phyloP scores from a whole-genome alignment of 1,139 yeast species.

The Pneumocystis murina region DNA sequence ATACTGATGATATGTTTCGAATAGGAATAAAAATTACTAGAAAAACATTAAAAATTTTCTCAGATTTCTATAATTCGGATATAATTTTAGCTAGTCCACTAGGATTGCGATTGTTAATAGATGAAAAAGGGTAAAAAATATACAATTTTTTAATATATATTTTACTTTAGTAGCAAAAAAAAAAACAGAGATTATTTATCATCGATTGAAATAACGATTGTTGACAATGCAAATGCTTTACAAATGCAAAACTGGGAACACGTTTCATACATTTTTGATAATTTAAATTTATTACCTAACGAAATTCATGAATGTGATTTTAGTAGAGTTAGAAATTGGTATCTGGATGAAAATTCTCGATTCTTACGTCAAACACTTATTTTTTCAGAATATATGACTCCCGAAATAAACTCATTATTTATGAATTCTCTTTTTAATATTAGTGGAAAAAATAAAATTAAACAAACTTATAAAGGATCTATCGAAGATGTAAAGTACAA shows the following conservation, averaged over 20 bases:
- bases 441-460: slow-evolving; percentile 50
- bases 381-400: slow-evolving; percentile 61
- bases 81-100: slow-evolving; percentile 82
- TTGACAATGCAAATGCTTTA: slow-evolving; percentile 75
- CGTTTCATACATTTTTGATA: slow-evolving; percentile 48
- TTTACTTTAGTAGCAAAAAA: slow-evolving; percentile 17
- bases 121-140: slow-evolving; percentile 25
- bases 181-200: slow-evolving; percentile 56
- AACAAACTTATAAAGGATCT: slow-evolving; percentile 25
- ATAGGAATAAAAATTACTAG: slow-evolving; percentile 80
- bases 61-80: slow-evolving; percentile 76
- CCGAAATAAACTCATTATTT: slow-evolving; percentile 57
- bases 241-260: slow-evolving; percentile 94
- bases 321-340: slow-evolving; percentile 84
- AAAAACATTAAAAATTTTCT: slow-evolving; percentile 66
- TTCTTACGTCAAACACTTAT: slow-evolving; percentile 63
- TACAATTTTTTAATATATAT: not conserved
- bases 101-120: slow-evolving; percentile 70
- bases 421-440: slow-evolving; percentile 46
- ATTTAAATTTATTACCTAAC: slow-evolving; percentile 61
- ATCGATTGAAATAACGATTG: slow-evolving; percentile 64
- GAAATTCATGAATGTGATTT: slow-evolving; percentile 78
- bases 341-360: slow-evolving; percentile 67
- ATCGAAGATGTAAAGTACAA: slow-evolving; percentile 36
- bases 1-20: slow-evolving; percentile 82